Evolutionary conservation across 164 flowering plant genomes (phyloP).

Genomic region (Amborella trichopoda): DNA sequence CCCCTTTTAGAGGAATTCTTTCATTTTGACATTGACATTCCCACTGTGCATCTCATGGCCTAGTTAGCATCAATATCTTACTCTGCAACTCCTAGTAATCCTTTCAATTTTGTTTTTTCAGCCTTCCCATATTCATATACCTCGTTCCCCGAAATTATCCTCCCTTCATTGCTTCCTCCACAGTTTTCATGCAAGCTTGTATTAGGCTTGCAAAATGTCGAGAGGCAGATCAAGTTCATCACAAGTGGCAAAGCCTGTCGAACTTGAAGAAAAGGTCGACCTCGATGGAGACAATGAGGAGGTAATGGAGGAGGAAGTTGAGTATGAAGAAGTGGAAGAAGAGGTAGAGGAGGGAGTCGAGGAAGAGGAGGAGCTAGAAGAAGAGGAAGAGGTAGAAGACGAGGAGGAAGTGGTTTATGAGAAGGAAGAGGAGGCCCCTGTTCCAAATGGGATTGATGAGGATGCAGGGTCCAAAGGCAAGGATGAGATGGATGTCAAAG

Average conservation of each 20-base stretch:
- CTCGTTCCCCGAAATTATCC: slow-evolving; percentile 61
- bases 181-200: slow-evolving; percentile 56
- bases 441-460: slow-evolving; percentile 12
- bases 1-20: slow-evolving; percentile 29
- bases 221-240: slow-evolving; percentile 31
- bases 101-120: slow-evolving; percentile 68
- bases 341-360: slow-evolving; percentile 50
- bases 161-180: slow-evolving; percentile 63
- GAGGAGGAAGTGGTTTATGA: slow-evolving; percentile 16
- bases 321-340: slow-evolving; percentile 62
- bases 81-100: slow-evolving; percentile 57
- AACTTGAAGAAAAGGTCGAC: slow-evolving; percentile 49
- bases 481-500: slow-evolving; percentile 22
- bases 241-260: slow-evolving; percentile 26
- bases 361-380: slow-evolving; percentile 6
- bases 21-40: slow-evolving; percentile 24
- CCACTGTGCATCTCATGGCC: slow-evolving; percentile 56
- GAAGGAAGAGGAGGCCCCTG: slow-evolving; percentile 22
- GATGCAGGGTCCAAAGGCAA: slow-evolving; percentile 8
- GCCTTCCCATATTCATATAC: slow-evolving; percentile 51
- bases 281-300: slow-evolving; percentile 37
- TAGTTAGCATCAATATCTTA: slow-evolving; percentile 36
- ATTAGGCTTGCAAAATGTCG: slow-evolving; percentile 62
- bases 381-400: slow-evolving; percentile 18
- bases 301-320: slow-evolving; percentile 54